These are phyloP conservation scores for Smittium culicis DNA, from an alignment of 371 early-diverging fungal species.

Conservation along the genomic window DNA sequence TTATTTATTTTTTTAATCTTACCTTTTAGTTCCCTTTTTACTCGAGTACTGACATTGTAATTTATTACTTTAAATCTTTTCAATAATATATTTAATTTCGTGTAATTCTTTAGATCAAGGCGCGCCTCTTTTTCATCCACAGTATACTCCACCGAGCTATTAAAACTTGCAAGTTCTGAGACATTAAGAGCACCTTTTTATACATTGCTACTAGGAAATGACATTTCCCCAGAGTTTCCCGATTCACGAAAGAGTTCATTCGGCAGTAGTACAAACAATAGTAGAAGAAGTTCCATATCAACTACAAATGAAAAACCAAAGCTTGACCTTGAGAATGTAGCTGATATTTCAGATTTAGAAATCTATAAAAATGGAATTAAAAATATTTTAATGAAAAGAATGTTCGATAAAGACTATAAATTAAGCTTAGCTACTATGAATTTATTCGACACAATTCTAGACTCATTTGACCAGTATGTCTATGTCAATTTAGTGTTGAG, in stretches of 20 bases:
- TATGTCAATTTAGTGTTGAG: conserved; percentile 42
- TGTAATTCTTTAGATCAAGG: too few species aligned
- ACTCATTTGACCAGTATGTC: conserved; percentile 49
- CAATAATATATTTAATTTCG: too few species aligned
- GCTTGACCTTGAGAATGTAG: conserved; percentile 23
- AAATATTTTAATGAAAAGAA: conserved; percentile 20
- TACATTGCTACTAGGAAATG: conserved; percentile 21
- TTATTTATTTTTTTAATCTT: too few species aligned
- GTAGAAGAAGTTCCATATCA: conserved; percentile 15
- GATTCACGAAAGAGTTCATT: background rate
- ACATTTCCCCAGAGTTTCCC: conserved; percentile 15
- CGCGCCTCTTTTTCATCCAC: conserved; percentile 21
- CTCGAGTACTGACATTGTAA: too few species aligned
- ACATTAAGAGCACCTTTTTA: conserved; percentile 23
- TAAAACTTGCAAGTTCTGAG: conserved; percentile 19
- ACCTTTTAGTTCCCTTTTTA: too few species aligned
- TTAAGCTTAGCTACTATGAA: conserved; percentile 40
- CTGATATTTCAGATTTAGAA: too few species aligned
- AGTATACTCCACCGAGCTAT: conserved; percentile 22
- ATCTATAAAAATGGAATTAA: conserved; percentile 17
- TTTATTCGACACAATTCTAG: conserved; percentile 44
- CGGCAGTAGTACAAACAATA: background rate
- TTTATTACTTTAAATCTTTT: too few species aligned
- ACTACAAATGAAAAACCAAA: conserved; percentile 23
- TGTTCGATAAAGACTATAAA: conserved; percentile 28